Evolutionary conservation across 352 stramenopile genomes (phyloP).

Genomic region (Phytophthora pinifolia): DNA sequence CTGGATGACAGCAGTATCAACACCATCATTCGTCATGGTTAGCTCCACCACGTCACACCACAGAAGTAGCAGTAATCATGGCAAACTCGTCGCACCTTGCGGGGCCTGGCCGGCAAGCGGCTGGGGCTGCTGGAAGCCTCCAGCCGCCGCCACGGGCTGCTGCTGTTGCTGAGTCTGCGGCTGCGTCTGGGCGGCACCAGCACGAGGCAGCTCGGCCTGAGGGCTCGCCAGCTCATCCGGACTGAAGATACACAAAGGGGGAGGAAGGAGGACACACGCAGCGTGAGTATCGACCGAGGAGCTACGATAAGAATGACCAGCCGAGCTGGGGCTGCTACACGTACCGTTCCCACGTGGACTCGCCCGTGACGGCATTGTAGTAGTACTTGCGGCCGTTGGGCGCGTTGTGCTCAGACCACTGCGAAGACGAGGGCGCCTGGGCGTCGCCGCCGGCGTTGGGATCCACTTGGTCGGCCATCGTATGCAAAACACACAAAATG

Average conservation of each 20-base stretch:
- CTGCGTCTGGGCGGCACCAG: constrained; percentile 28
- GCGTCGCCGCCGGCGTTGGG: constrained; percentile 34
- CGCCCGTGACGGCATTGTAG: constrained; percentile 90
- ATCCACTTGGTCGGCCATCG: constrained; percentile 77
- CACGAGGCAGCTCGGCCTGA: constrained; percentile 40
- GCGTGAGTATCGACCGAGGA: neutral
- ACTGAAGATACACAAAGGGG: constrained; percentile 23
- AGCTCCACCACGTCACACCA: neutral
- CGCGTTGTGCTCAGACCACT: constrained; percentile 91
- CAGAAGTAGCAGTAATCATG: neutral
- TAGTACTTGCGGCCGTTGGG: constrained; percentile 92
- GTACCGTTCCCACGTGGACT: constrained; percentile 89
- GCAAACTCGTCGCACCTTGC: constrained; percentile 34
- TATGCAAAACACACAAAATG: constrained; percentile 54
- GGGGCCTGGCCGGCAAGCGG: constrained; percentile 42
- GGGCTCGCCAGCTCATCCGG: constrained; percentile 51
- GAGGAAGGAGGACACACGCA: neutral
- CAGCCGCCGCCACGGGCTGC: constrained; percentile 6
- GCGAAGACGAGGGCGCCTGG: constrained; percentile 36
- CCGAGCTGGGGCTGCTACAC: constrained; percentile 16
- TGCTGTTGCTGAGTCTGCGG: constrained; percentile 21
- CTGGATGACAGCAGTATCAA: constrained; percentile 2
- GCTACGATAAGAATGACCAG: no score
- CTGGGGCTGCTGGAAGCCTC: constrained; percentile 34
- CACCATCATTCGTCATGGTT: constrained; percentile 1